Evolutionary conservation across 176 grass and related monocot genomes (phyloP).

Genomic region (Cymbopogon citratus): DNA sequence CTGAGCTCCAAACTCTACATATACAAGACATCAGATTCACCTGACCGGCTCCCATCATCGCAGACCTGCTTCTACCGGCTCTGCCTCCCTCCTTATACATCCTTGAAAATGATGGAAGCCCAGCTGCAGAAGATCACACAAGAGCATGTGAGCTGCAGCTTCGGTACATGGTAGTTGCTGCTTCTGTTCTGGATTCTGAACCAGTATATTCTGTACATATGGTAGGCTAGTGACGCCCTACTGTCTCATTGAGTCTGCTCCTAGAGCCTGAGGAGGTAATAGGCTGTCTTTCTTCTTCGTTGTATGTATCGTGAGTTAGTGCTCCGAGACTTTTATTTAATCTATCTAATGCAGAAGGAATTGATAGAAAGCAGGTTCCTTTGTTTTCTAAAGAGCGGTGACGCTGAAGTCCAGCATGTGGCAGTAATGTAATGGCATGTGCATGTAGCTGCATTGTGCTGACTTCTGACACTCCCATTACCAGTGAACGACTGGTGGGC

Average conservation of each 20-base stretch:
- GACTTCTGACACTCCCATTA: background rate
- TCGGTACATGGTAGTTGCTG: slow-evolving; percentile 64
- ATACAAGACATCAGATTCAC: slow-evolving; percentile 65
- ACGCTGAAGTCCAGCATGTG: background rate
- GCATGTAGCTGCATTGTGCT: background rate
- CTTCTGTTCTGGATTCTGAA: slow-evolving; percentile 8
- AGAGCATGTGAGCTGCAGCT: slow-evolving; percentile 90
- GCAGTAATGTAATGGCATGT: background rate
- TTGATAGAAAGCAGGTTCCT: slow-evolving; percentile 30
- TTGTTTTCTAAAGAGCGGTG: background rate
- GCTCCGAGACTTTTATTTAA: slow-evolving; percentile 7
- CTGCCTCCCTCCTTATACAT: slow-evolving; percentile 71
- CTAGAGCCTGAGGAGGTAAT: slow-evolving; percentile 32
- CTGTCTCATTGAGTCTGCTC: slow-evolving; percentile 22
- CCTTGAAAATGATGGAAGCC: slow-evolving; percentile 40
- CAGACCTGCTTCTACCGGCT: slow-evolving; percentile 98
- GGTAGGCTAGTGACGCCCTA: slow-evolving; percentile 19
- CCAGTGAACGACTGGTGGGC: background rate
- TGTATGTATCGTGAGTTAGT: slow-evolving; percentile 22
- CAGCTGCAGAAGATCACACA: slow-evolving; percentile 74
- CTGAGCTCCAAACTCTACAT: slow-evolving; percentile 83
- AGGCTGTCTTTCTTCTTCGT: slow-evolving; percentile 13
- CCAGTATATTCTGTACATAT: slow-evolving; percentile 49
- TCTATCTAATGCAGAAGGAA: slow-evolving; percentile 30
- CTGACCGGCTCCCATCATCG: slow-evolving; percentile 69